These are phyloP conservation scores for Podila epicladia DNA, from an alignment of 192 early-diverging fungal species.

Conservation along the genomic window DNA sequence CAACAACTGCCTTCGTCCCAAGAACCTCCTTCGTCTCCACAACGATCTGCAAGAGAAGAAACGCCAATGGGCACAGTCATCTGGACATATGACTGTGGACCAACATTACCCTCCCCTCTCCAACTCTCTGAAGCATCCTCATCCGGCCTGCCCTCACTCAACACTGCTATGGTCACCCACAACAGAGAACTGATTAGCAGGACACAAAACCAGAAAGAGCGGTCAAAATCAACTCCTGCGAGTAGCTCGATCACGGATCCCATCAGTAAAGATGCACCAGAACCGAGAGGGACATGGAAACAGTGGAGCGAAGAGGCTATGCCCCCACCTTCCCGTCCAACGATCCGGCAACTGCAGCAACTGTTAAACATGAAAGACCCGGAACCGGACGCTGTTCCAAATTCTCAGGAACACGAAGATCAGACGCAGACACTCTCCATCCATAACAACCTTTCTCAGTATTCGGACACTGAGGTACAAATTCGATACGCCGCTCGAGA, in stretches of 20 bases:
- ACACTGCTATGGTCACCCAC: not conserved
- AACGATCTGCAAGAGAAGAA: constrained; percentile 1
- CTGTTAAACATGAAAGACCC: not conserved
- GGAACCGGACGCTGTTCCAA: not conserved
- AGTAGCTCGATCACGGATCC: not conserved
- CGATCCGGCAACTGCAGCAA: constrained; percentile 1
- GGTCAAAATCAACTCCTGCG: no score
- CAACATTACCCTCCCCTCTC: constrained; percentile 10
- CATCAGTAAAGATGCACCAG: not conserved
- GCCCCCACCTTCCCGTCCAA: not conserved
- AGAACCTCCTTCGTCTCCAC: not conserved
- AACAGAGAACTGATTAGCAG: not conserved
- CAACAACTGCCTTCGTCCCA: not conserved
- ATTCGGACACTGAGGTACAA: not conserved
- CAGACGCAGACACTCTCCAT: not conserved
- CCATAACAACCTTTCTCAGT: not conserved
- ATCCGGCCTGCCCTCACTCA: constrained; percentile 5
- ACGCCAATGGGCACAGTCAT: constrained; percentile 30
- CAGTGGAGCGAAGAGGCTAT: not conserved
- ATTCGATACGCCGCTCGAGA: no score
- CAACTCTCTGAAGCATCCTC: not conserved
- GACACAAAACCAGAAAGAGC: not conserved
- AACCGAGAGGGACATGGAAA: not conserved
- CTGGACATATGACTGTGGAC: constrained; percentile 47
- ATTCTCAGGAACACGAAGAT: not conserved